Evolutionary conservation across 1,284 basidiomycete species (phyloP), one percentile per base, ranked within the genome.

Genomic region (Trametes pubescens): DNA sequence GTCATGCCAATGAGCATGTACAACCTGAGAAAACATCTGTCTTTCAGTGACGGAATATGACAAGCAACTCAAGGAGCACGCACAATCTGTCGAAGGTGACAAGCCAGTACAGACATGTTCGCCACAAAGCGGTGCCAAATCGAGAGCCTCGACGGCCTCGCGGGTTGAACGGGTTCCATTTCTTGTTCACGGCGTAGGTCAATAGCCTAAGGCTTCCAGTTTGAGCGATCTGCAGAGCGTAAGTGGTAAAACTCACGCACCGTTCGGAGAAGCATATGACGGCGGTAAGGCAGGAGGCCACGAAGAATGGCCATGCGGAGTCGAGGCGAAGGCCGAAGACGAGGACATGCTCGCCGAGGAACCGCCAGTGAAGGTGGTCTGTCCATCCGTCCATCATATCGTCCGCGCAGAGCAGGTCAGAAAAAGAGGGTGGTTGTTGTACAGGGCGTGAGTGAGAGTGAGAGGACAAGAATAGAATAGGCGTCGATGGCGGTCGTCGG

Each of bases 1-100:
- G 87, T 84, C 89, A 91, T 91, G 16, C 86, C 82, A 62, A 88
- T 78, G 18, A 92, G 81, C 89, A 92, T 91, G 72, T 91, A 91
- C 62, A 84, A 75, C 65, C 89, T 90, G 61, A 14, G 46, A 53
- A 22, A 18, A 35, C 43, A 21, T 43, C 7, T 35, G 51, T 44
- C 49, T 59, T 40, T 65, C 51, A 68, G 52, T 51, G 57, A 47
- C 59, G 29, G 49, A 51, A 38, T 5, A 11, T 16, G 4, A 14
- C 24, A 34, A 14, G 29, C 14, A 48, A 18, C 44, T 24, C 26
- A 34, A 10, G 10, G 9, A 7, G 21, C 52, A 78, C 87, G 73
- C 72, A 91, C 89, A 92, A 73, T 79, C 89, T 79, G 24, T 87
- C 74, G 57, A 86, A 75, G 0, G 85, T 87, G 26, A 81, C 81